Base-by-base conservation (phyloP, 2,329 filamentous ascomycete species). In the Neofusicoccum parvum region DNA sequence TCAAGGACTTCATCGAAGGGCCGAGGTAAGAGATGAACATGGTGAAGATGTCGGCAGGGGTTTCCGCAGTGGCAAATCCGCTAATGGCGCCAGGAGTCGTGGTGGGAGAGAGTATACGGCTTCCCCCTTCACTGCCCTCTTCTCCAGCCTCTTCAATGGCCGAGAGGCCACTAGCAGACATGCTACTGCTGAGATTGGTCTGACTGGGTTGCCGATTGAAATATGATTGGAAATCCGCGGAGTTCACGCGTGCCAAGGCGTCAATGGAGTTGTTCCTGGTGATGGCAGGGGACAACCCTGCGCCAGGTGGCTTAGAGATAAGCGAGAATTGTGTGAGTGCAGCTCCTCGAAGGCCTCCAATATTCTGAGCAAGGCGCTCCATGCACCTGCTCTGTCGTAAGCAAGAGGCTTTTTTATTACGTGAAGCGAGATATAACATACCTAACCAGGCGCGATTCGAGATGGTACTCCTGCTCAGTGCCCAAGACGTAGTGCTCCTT, bases 1-100 rank as follows among this genome's bases (percentile, higher is more conserved):
- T 92, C n/a, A 99, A 81, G 0, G 94, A 97, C 77, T 97, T 96
- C 88, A 97, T 96, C 0, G 94, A 95, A 1, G 95, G 95, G 0
- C 95, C 95, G 23, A 99, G 82, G 69, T 95, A 88, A 20, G 86
- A 83, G 67, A 99, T 97, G 76, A 98, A 99, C 5, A 94, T 84
- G 11, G 92, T 88, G 74, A 98, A 98, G 69, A 98, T 96, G 66
- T 97, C 92, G 0, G 90, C 87, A 0, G 94, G 88, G 1, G 87
- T 85, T 0, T 76, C 70, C 37, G 72, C 72, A 17, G 71, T 73
- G 14, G 76, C 71, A 39, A 77, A 68, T 14, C 68, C 69, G 15
- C 62, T 70, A 9, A 54, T 53, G 15, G 49, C 62, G 20, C 56
- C n/a, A 2, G 59, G 49, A 27, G 46, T 63, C 12, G 46, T 32